Base-by-base conservation (phyloP, 2,329 filamentous ascomycete genomes). In the Huntiella omanensis region DNA sequence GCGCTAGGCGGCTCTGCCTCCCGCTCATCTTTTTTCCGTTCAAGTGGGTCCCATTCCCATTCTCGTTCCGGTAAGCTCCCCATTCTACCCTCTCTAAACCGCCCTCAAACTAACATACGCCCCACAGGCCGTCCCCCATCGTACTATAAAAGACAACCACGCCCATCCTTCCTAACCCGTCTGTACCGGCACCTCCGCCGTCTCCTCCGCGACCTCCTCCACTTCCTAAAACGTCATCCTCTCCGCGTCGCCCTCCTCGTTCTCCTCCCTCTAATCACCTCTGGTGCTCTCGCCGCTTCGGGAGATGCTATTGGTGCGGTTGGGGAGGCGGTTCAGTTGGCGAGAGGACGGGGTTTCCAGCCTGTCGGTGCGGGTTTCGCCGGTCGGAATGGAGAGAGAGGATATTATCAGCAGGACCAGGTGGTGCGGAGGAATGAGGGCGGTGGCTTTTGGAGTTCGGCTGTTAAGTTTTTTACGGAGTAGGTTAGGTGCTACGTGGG, bases 201-300 rank as follows among this genome's bases (percentile, higher is more conserved):
- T 38, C 73, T 94, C 51, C 65, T 94, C 48, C 80, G 81, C 56
- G 79, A 93, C 58, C 75, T 95, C 6, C 69, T 80, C 59, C 74
- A 79, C 59, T 93, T 88, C 64, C 81, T 83, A 55, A 80, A 83
- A 58, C 71, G 76, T 34, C 80, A 95, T 64, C 88, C 87, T 0
- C 64, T 85, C 58, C 92, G 92, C 64, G 83, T 93, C 41, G 83
- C 95, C 66, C 69, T 83, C 67, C 73, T 86, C 51, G 80, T 94
- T 52, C 72, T 95, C 55, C 76, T 95, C 72, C 88, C 88, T 7
- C 70, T 96, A 49, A 66, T 95, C 55, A 86, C 80, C 1, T 84
- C 84, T 44, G 88, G 88, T 32, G 80, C 83, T 22, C 64, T 95
- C 53, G 69, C 69, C 41, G 66, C 65, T 40, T 57, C 61, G 2